Evolutionary conservation across 306 rosid species (phyloP), one percentile per base, ranked within the genome.

Genomic region (Senna tora): DNA sequence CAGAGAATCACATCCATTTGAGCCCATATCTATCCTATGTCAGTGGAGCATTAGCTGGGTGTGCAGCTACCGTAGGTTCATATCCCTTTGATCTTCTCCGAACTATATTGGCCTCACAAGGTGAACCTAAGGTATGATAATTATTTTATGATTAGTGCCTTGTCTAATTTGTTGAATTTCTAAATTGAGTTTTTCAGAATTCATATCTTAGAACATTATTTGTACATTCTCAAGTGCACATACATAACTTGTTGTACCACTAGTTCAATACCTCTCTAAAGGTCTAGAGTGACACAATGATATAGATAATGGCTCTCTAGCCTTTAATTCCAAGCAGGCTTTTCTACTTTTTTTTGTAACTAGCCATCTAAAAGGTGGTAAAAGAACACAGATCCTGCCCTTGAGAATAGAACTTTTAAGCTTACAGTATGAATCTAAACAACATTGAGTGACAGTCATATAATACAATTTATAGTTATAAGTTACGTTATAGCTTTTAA

Each of bases 41-140:
- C 68, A 91, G 98, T 36, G 98, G 98, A 21, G 94, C 96, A 22
- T 39, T 91, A 75, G 98, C 97, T 20, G 98, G 98, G 14, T 87
- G 94, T 82, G 96, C 96, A 10, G 98, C 98, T 76, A 94, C 97
- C 19, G 74, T 94, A 10, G 98, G 97, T 57, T 91, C 98, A 28
- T 94, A 94, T 73, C 98, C 97, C 16, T 91, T 94, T 82, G 98
- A 94, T 89, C 96, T 94, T 77, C 75, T 94, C 43, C 86, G 97
- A 51, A 94, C 98, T 55, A 84, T 94, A 86, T 75, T 94, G 84
- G 97, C 98, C 77, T 94, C 98, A 65, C 98, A 94, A 50, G 98
- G 98, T 22, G 98, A 94, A 80, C 98, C 97, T 19, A 94, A 94
- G 96, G 98, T 93, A 83, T 76, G 25, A 4, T 2, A 68, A 71